Evolutionary conservation across 495 filamentous ascomycete species (phyloP).

Genomic region (Hypomontagnella submonticulosa): DNA sequence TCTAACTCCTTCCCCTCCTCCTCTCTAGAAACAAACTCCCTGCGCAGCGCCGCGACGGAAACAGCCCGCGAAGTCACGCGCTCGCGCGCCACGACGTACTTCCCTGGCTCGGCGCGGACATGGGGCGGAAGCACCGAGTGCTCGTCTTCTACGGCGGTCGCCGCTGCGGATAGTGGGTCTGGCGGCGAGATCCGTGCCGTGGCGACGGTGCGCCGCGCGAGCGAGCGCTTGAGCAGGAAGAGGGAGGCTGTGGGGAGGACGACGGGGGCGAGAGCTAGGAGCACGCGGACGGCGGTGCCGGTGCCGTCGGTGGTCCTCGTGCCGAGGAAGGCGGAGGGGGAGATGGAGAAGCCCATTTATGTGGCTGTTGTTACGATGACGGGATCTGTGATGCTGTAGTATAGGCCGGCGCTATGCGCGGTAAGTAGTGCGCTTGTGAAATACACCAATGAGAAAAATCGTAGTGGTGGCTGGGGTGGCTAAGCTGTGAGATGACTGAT

Average conservation of each 20-base stretch:
- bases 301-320: background rate
- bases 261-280: slow-evolving; percentile 31
- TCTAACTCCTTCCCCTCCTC: background rate
- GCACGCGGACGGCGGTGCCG: slow-evolving; percentile 10
- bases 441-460: no score
- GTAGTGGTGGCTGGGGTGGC: no score
- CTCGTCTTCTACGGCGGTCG: background rate
- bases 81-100: slow-evolving; percentile 45
- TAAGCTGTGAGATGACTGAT: no score
- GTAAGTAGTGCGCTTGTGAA: no score
- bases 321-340: slow-evolving; percentile 1
- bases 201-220: slow-evolving; percentile 13
- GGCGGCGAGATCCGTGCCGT: slow-evolving; percentile 26
- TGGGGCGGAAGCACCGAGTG: slow-evolving; percentile 5
- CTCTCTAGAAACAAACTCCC: background rate
- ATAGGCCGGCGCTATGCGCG: no score
- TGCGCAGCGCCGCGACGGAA: background rate
- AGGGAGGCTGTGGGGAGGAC: slow-evolving; percentile 28
- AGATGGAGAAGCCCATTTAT: slow-evolving; percentile 2
- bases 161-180: slow-evolving; percentile 5
- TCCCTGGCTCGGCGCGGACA: slow-evolving; percentile 10
- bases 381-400: no score
- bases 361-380: background rate
- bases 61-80: slow-evolving; percentile 42
- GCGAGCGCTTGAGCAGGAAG: slow-evolving; percentile 15